These are phyloP conservation scores for Xylariaceae sp. DNA, from an alignment of 2,329 filamentous ascomycete genomes.

Conservation along the genomic window DNA sequence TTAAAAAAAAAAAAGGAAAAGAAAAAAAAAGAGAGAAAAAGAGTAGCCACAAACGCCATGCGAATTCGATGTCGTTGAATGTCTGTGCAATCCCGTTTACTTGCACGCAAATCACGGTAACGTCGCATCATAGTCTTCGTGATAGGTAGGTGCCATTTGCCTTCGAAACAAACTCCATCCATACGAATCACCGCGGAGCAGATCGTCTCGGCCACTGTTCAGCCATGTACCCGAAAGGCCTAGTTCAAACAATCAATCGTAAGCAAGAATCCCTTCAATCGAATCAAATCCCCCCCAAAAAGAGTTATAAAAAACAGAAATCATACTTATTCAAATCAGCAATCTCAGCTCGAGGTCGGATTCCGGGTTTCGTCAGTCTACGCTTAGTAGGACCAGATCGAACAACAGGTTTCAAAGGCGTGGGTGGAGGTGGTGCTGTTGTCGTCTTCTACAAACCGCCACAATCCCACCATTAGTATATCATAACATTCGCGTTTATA, in stretches of 20 bases:
- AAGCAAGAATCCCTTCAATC: too few species aligned
- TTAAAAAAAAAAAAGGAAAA: too few species aligned
- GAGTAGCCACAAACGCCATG: background rate
- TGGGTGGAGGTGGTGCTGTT: background rate
- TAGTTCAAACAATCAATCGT: constrained; percentile 13
- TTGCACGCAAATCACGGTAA: too few species aligned
- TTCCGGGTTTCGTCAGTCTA: constrained; percentile 17
- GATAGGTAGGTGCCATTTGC: background rate
- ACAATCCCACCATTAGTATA: too few species aligned
- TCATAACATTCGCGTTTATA: too few species aligned
- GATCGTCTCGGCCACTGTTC: constrained; percentile 32
- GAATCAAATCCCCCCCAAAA: too few species aligned
- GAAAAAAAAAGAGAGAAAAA: too few species aligned
- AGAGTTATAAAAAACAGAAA: too few species aligned
- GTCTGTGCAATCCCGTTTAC: too few species aligned
- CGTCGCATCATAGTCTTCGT: too few species aligned
- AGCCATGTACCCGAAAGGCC: constrained; percentile 30
- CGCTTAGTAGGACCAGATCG: constrained; percentile 12
- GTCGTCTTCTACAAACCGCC: constrained; percentile 10
- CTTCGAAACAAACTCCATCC: too few species aligned
- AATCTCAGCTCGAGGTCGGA: constrained; percentile 6
- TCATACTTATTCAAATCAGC: constrained; percentile 25
- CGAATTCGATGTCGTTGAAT: too few species aligned
- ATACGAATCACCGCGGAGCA: constrained; percentile 23
- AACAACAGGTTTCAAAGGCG: constrained; percentile 11